Base-by-base conservation (phyloP, 768 basidiomycete species). In the Suillus cothurnatus region DNA sequence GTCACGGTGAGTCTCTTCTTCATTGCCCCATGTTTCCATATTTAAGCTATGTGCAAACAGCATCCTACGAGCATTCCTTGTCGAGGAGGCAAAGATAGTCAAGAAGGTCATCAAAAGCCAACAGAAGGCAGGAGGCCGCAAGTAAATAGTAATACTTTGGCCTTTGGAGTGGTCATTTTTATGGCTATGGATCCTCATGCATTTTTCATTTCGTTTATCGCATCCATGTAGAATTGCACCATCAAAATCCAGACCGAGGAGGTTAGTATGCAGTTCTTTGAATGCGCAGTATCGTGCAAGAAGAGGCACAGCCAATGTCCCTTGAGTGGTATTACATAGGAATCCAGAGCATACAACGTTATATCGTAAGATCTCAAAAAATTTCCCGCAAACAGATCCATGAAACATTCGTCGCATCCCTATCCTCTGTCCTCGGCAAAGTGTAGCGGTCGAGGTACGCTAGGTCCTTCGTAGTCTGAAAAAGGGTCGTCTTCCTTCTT, bases 1-100 rank as follows among this genome's bases (percentile, higher is more conserved):
- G 82, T 91, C 93, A 68, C 90, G 95, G 96, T 97, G 73, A 63
- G 88, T 84, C 4, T 21, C 50, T 4, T 21, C 50, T 49, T 6
- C 21, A 21, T 39, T 63, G 31, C n/a, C 14, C 62, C 36, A 19
- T 32, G 15, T n/a, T 31, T 38, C 47, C 14, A 31, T n/a, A 7
- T 66, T 19, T 59, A 28, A 58, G 41, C 26, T 52, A 28, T 28
- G 9, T 23, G 11, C 52, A 45, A 47, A 60, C 43, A 98, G 97
- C 68, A 96, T 99, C 72, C 91, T 99, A 72, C 93, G 97, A 66
- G 95, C 97, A 68, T 99, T 99, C 90, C 82, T 99, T 66, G 93
- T 99, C 47, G 97, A 99, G 85, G 97, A 99, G 85, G 97, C 97
- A 53, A 99, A 99, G 86, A 99, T 99, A 73, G 97, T 99, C 77